Conservation (phyloP, 2,329 filamentous ascomycete genomes). For the Xylariaceae sp. region DNA sequence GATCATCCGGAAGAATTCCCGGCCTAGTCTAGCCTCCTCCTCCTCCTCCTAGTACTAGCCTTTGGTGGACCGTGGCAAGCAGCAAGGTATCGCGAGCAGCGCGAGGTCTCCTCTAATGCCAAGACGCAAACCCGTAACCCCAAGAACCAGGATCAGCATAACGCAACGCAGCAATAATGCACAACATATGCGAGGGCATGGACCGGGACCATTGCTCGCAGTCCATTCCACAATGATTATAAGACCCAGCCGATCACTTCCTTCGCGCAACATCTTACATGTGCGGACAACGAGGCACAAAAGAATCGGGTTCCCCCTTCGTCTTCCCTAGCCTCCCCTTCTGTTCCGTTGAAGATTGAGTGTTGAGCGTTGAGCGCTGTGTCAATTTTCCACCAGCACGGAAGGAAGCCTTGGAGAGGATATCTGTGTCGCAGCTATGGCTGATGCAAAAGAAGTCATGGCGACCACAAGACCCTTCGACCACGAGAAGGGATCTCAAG, state of each 20-base stretch:
- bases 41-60: neutral
- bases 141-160: neutral
- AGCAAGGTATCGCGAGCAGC: no score
- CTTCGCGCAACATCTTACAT: neutral
- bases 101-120: constrained; percentile 10
- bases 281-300: constrained; percentile 4
- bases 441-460: constrained; percentile 5
- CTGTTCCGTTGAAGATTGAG: neutral
- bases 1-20: constrained; percentile 8
- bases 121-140: constrained; percentile 1
- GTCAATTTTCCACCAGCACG: neutral
- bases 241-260: constrained; percentile 12
- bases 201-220: no score
- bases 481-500: constrained; percentile 5
- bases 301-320: neutral
- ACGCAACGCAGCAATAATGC: constrained; percentile 12
- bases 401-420: neutral
- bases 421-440: constrained; percentile 1
- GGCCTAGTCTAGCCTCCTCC: constrained; percentile 1
- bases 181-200: neutral
- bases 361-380: neutral
- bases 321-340: neutral
- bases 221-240: neutral
- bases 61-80: no score
- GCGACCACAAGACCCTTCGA: constrained; percentile 6